Percentiles rank a stretch among this genome's conserved stretches.
Conservation (phyloP, 139 green algal species). For the Microglena sp. region DNA sequence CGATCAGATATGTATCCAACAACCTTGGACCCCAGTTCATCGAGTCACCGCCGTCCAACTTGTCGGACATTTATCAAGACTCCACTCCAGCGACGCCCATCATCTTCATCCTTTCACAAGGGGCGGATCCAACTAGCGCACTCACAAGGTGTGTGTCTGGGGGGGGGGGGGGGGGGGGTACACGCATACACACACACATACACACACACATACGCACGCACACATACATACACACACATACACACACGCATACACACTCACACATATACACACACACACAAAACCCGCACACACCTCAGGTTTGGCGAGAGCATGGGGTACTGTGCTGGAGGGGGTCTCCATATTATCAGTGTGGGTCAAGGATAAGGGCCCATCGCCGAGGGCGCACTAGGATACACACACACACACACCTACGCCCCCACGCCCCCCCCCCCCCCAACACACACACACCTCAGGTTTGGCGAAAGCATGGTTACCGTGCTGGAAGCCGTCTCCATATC, state of each 20-base stretch:
- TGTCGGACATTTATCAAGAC: conserved; percentile 60
- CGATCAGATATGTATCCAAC: conserved; percentile 21
- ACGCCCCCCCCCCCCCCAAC: background rate
- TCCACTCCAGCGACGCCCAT: conserved; percentile 51
- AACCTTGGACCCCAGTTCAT: conserved; percentile 49
- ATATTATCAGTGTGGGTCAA: no score
- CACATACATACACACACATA: background rate
- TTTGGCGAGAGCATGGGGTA: no score
- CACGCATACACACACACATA: background rate
- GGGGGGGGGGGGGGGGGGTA: background rate
- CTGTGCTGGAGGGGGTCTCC: no score
- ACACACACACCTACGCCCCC: background rate
- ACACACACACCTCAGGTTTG: no score
- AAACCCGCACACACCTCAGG: no score
- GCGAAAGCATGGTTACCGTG: no score
- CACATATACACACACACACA: background rate
- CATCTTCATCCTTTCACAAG: conserved; percentile 65
- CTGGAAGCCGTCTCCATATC: no score
- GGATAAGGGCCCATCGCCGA: background rate
- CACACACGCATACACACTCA: background rate
- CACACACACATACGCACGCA: background rate
- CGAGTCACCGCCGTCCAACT: conserved; percentile 37
- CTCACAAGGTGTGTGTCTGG: background rate
- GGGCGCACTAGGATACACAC: background rate
- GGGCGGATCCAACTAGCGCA: conserved; percentile 57